phyloP scores from a whole-genome alignment of 2,329 filamentous ascomycete genomes.

The Trichophyton rubrum region DNA sequence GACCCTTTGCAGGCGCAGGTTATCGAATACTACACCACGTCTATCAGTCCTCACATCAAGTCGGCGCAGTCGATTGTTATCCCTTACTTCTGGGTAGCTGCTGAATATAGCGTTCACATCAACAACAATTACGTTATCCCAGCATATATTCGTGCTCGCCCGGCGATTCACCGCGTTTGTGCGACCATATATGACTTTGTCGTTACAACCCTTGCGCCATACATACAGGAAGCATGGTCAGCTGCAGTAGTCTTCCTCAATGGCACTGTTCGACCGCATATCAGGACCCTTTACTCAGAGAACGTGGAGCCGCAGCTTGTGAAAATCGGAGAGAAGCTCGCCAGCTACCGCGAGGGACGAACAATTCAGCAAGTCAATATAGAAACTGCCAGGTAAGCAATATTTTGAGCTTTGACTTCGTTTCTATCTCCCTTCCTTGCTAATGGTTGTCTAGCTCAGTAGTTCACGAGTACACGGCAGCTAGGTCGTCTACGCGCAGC shows the following conservation, averaged over 20 bases:
- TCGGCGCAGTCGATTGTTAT: conserved; percentile 44
- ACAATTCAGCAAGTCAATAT: conserved; percentile 7
- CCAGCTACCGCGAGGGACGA: conserved; percentile 46
- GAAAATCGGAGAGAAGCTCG: conserved; percentile 80
- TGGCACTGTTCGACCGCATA: conserved; percentile 64
- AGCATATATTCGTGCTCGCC: conserved; percentile 58
- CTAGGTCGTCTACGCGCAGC: background rate
- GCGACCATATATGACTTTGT: conserved; percentile 53
- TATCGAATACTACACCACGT: conserved; percentile 50
- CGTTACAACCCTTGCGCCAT: conserved; percentile 57
- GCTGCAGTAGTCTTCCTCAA: conserved; percentile 59
- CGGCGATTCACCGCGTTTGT: conserved; percentile 61
- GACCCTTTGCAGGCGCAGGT: conserved; percentile 42
- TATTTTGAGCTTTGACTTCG: background rate
- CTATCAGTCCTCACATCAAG: conserved; percentile 61
- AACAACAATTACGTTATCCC: conserved; percentile 65
- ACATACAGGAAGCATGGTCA: conserved; percentile 57
- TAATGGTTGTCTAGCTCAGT: background rate
- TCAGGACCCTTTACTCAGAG: conserved; percentile 69
- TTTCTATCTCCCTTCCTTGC: background rate
- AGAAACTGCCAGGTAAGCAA: conserved; percentile 4
- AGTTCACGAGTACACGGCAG: background rate
- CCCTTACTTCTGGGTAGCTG: conserved; percentile 61
- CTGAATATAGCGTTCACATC: conserved; percentile 51
- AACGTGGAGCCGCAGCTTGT: conserved; percentile 93